These are phyloP conservation scores for Boletellus deceptivus DNA, from an alignment of 1,284 basidiomycete genomes.

Conservation along the genomic window DNA sequence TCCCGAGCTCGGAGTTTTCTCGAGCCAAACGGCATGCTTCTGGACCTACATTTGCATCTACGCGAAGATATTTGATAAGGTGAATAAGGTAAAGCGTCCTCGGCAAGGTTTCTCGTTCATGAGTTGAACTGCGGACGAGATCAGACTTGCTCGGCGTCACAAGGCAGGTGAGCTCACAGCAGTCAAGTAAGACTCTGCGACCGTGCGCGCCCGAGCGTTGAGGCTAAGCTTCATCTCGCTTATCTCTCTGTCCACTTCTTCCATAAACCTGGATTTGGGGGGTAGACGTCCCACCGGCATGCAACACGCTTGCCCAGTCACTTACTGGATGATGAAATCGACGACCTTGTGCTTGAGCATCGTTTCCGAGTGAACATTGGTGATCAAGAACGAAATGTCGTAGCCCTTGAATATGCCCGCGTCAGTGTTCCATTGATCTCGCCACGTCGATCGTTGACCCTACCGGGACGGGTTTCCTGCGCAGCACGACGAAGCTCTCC, in stretches of 20 bases:
- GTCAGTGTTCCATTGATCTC: constrained; percentile 6
- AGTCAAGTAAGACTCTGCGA: constrained; percentile 87
- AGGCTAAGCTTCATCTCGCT: constrained; percentile 89
- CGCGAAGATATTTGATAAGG: constrained; percentile 11
- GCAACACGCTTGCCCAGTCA: constrained; percentile 7
- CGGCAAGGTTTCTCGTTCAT: constrained; percentile 9
- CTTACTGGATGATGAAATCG: constrained; percentile 97
- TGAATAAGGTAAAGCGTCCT: constrained; percentile 12
- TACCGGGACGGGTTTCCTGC: constrained; percentile 89
- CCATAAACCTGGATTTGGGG: constrained; percentile 79
- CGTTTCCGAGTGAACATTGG: constrained; percentile 93
- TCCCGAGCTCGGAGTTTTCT: constrained; percentile 5
- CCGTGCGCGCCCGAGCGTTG: constrained; percentile 95
- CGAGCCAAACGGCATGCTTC: constrained; percentile 8
- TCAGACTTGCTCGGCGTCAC: constrained; percentile 3
- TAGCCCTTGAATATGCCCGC: constrained; percentile 66
- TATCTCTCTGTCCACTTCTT: constrained; percentile 93
- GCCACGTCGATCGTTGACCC: constrained; percentile 30
- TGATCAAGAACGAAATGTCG: constrained; percentile 98
- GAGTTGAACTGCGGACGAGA: constrained; percentile 19
- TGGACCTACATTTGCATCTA: constrained; percentile 23
- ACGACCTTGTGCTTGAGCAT: constrained; percentile 99
- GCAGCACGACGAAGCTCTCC: constrained; percentile 94
- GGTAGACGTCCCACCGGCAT: neutral
- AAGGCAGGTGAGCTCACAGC: constrained; percentile 49